Evolutionary conservation across 805 yeast genomes (phyloP).

Genomic region (Diddensiella santjacobensis): DNA sequence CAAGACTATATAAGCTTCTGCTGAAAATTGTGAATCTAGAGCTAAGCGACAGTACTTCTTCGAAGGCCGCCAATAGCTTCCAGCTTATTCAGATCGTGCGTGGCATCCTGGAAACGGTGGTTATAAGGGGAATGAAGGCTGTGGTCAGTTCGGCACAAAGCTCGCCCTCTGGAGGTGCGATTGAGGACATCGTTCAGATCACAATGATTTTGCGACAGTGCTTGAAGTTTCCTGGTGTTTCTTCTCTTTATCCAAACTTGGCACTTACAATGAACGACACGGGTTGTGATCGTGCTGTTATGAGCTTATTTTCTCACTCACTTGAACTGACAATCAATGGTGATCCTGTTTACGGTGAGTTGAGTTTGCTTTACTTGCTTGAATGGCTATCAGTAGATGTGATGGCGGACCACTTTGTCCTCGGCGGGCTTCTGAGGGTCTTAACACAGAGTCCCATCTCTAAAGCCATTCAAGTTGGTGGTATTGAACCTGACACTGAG

Average conservation of each 20-base stretch:
- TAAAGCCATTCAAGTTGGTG: conserved; percentile 60
- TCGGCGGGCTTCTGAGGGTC: conserved; percentile 61
- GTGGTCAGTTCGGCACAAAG: conserved; percentile 57
- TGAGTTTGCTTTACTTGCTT: conserved; percentile 61
- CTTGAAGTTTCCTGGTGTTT: conserved; percentile 33
- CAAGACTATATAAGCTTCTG: conserved; percentile 25
- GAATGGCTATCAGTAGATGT: conserved; percentile 60
- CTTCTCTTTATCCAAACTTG: conserved; percentile 36
- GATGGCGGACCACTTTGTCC: conserved; percentile 63
- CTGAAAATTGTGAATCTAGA: conserved; percentile 25
- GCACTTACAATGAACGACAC: conserved; percentile 51
- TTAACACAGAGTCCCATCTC: conserved; percentile 75
- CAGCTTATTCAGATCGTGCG: conserved; percentile 23
- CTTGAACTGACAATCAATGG: conserved; percentile 52
- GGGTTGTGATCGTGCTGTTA: conserved; percentile 58
- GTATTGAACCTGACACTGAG: conserved; percentile 46
- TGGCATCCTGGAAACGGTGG: conserved; percentile 56
- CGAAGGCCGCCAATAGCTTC: conserved; percentile 17
- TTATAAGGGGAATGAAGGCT: conserved; percentile 62
- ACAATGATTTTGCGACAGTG: conserved; percentile 62
- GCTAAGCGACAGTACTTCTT: conserved; percentile 18
- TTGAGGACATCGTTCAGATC: conserved; percentile 63
- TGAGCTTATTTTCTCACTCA: conserved; percentile 65
- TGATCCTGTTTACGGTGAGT: conserved; percentile 68
- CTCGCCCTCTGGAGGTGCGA: conserved; percentile 46